Evolutionary conservation across 768 basidiomycete species (phyloP), one percentile per base, ranked within the genome.

Genomic region (Russula vinacea): DNA sequence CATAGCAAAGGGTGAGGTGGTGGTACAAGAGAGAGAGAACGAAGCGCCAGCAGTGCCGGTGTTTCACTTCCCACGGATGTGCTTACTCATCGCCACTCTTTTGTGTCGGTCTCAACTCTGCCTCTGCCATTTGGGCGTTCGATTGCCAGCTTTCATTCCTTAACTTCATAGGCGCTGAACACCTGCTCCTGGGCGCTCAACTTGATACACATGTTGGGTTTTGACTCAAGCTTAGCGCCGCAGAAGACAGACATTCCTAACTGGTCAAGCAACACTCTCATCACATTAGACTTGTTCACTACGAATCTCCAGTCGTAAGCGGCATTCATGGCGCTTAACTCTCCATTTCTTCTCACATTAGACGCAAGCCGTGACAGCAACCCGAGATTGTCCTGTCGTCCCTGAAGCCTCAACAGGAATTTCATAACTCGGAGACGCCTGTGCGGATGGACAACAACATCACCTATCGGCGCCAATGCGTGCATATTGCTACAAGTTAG

Each of bases 401-500:
- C 53, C 39, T 42, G 40, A 35, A 32, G 32, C 26, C 26, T 26
- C 5, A 56, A 56, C 26, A n/a, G 11, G 56, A 44, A 56, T 56
- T 44, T 56, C 56, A 44, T 56, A 42, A 56, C 40, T 42, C 16
- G 55, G 19, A 42, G 39, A 26, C 22, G 39, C 37, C 55, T 29
- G 40, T 26, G 37, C 10, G 22, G 40, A 26, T 42, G 24, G 35
- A 35, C 35, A 56, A 40, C 37, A 13, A 8, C 16, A 7, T 54
- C n/a, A n/a, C 10, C 13, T 11, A n/a, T 53, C 32, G 19, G 39
- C 55, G 55, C 39, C 7, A 40, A 35, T 33, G 44, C 44, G 5
- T n/a, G 16, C 17, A n/a, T 8, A 17, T 11, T 44, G 19, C 26
- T 70, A 74, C 71, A 2, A 87, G 87, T 19, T 85, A 81, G 71